A percentile compares a stretch with the other conserved stretches of the same genome.
These are phyloP conservation scores for Aspergillus tanneri DNA, from an alignment of 2,329 filamentous ascomycete species.

Conservation along the genomic window DNA sequence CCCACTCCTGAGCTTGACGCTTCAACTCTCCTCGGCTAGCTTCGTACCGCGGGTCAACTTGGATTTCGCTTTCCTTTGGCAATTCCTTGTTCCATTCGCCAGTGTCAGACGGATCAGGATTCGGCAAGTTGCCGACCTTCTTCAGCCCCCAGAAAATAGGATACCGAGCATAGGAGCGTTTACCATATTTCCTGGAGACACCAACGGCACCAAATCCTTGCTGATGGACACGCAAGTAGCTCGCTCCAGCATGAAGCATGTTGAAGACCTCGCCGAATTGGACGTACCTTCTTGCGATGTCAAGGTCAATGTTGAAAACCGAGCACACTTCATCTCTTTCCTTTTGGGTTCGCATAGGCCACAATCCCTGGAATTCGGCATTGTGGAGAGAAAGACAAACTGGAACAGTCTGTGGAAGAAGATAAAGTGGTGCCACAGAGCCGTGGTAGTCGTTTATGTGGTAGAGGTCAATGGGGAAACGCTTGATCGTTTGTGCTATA, in stretches of 20 bases:
- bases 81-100: constrained; percentile 59
- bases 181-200: constrained; percentile 67
- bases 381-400: constrained; percentile 66
- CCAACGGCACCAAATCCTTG: constrained; percentile 67
- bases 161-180: constrained; percentile 64
- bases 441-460: constrained; percentile 68
- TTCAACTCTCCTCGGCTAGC: constrained; percentile 54
- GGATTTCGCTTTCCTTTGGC: constrained; percentile 50
- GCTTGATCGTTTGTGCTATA: constrained; percentile 62
- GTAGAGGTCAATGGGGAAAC: constrained; percentile 64
- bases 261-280: constrained; percentile 71
- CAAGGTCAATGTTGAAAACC: constrained; percentile 61
- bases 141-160: constrained; percentile 68
- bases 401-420: constrained; percentile 62
- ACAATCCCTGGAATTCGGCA: constrained; percentile 67
- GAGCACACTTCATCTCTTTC: constrained; percentile 64
- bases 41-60: constrained; percentile 57
- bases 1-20: constrained; percentile 66
- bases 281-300: constrained; percentile 60
- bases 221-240: constrained; percentile 65
- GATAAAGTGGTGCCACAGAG: constrained; percentile 62
- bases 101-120: constrained; percentile 65
- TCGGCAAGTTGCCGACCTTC: constrained; percentile 62
- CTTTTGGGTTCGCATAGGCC: constrained; percentile 63
- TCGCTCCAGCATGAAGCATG: constrained; percentile 64